Percentiles rank a stretch among this genome's conserved stretches.
phyloP scores from a whole-genome alignment of 2,329 filamentous ascomycete species.

The Xenoacremonium recifei region DNA sequence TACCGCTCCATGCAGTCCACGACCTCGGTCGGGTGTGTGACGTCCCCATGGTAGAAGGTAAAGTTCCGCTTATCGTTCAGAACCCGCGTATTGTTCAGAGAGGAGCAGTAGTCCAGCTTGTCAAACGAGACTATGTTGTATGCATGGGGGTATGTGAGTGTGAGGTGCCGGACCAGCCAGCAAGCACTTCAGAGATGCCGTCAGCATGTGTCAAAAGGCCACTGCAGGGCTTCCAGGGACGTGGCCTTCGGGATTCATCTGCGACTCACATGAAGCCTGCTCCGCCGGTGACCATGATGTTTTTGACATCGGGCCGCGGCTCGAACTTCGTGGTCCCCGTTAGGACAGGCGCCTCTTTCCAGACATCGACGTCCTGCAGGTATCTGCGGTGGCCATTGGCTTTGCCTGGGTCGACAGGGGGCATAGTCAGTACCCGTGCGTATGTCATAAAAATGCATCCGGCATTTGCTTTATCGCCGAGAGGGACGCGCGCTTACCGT shows the following conservation, averaged over 20 bases:
- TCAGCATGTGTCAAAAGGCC: slow-evolving; percentile 11
- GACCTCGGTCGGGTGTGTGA: slow-evolving; percentile 69
- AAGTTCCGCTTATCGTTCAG: slow-evolving; percentile 71
- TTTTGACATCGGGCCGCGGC: slow-evolving; percentile 66
- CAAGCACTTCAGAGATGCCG: slow-evolving; percentile 59
- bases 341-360: slow-evolving; percentile 70
- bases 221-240: neutral
- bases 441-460: too few relatives aligned
- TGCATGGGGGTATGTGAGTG: slow-evolving; percentile 66
- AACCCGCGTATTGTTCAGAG: slow-evolving; percentile 73
- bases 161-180: slow-evolving; percentile 79
- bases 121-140: slow-evolving; percentile 84
- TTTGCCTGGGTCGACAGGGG: slow-evolving; percentile 9
- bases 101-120: slow-evolving; percentile 80
- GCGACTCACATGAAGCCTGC: slow-evolving; percentile 77
- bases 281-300: slow-evolving; percentile 81
- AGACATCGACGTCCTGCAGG: slow-evolving; percentile 61
- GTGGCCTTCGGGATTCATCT: neutral
- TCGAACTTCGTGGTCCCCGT: slow-evolving; percentile 69
- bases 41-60: slow-evolving; percentile 75
- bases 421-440: slow-evolving; percentile 3
- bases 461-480: too few relatives aligned
- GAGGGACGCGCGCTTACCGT: slow-evolving; percentile 10
- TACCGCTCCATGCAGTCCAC: slow-evolving; percentile 68
- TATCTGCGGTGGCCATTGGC: slow-evolving; percentile 33